Base-by-base conservation (phyloP, 164 flowering plant genomes). In the Vitis amurensis region DNA sequence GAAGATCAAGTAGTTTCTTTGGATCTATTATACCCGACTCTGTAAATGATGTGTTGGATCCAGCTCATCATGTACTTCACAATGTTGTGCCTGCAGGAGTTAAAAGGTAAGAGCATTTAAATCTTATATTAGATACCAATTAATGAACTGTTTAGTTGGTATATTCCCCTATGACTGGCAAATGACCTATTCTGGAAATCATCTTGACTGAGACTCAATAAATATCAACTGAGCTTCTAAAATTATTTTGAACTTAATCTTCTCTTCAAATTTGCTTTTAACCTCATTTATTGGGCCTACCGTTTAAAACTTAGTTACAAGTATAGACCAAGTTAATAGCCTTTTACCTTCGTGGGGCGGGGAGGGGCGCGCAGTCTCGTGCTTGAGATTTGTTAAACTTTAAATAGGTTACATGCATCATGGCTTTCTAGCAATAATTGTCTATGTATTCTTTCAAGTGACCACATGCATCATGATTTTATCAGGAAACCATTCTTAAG, bases 51-150 rank as follows among this genome's bases (percentile, higher is more conserved):
- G 92, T 79, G 15, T 71, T 91, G 58, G 97, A 90, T 81, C 86
- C 89, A 31, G 83, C 89, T 55, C 75, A 90, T 79, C 98, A 93
- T 68, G 85, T 93, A 29, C 88, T 89, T 73, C 98, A 86, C 64
- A 86, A 90, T 76, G 97, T 89, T 63, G 84, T 83, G 66, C 85
- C 97, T n/a, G 80, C 90, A 16, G 95, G 97, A 67, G 80, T 87
- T 19, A 91, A 82, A 84, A 91, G 97, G 97, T 90, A 17, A 68
- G 65, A 12, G 55, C 58, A 8, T 73, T 67, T 27, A 2, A 51
- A 37, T 37, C 31, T 30, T 4, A 27, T 5, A 50, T 11, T 17
- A 27, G 9, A 3, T 57, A 14, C 11, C 19, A 5, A 37, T 37
- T 37, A 14, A 3, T 61, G 37, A 6, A 61, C 14, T 37, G 15